These are phyloP conservation scores for Tirmania nivea DNA, from an alignment of 495 filamentous ascomycete species.

Conservation along the genomic window DNA sequence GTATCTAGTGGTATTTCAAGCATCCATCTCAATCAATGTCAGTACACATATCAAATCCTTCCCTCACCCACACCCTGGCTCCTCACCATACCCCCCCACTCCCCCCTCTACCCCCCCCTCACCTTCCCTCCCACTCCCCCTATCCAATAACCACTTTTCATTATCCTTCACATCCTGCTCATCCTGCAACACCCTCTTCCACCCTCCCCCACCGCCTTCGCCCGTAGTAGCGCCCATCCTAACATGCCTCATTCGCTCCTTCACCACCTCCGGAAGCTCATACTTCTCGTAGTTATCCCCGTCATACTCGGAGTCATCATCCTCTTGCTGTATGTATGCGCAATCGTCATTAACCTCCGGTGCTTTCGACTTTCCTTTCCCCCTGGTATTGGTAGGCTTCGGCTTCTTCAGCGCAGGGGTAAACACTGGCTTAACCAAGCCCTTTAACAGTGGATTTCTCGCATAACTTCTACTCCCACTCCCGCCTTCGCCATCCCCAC, in stretches of 20 bases:
- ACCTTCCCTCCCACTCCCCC: constrained; percentile 42
- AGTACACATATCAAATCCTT: too few relatives aligned
- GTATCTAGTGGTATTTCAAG: too few relatives aligned
- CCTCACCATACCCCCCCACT: too few relatives aligned
- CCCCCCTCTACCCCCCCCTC: neutral
- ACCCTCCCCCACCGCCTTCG: neutral
- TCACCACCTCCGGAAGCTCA: constrained; percentile 33
- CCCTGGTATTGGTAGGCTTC: neutral
- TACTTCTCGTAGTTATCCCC: constrained; percentile 26
- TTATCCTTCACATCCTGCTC: constrained; percentile 53
- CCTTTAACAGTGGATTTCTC: constrained; percentile 61
- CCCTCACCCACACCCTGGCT: too few relatives aligned
- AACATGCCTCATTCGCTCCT: constrained; percentile 43
- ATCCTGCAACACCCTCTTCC: constrained; percentile 34
- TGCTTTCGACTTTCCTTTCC: neutral
- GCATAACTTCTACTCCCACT: constrained; percentile 44
- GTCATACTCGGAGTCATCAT: constrained; percentile 18
- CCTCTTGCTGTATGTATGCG: neutral
- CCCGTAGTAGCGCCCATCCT: too few relatives aligned
- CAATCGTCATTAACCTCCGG: neutral
- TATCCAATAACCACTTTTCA: constrained; percentile 77
- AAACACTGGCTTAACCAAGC: constrained; percentile 61
- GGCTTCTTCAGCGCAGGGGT: neutral
- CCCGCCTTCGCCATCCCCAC: constrained; percentile 11
- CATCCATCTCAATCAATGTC: too few relatives aligned